A percentile compares a stretch with the other conserved stretches of the same genome.
phyloP scores from a whole-genome alignment of 1,284 basidiomycete genomes.

The Lentinula novae-zelandiae region DNA sequence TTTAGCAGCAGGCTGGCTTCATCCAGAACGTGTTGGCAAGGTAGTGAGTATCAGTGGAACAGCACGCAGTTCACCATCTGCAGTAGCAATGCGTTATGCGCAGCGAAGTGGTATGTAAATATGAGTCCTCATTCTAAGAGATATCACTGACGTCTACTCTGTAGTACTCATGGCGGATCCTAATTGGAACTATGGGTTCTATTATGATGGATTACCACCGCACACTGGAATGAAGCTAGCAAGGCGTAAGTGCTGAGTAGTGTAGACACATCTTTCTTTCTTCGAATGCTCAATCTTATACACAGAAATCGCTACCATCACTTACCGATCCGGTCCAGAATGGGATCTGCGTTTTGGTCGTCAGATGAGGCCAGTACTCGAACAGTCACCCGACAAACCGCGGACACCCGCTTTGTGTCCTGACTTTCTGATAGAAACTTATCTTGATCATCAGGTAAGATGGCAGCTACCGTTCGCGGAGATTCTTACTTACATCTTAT shows the following conservation, averaged over 20 bases:
- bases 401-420: slow-evolving; percentile 83
- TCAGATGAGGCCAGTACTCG: slow-evolving; percentile 48
- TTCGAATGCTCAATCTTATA: too few relatives aligned
- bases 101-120: slow-evolving; percentile 80
- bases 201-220: slow-evolving; percentile 92
- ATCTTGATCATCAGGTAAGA: slow-evolving; percentile 89
- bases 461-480: background rate
- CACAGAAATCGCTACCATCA: slow-evolving; percentile 96
- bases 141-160: slow-evolving; percentile 10
- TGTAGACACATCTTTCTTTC: too few relatives aligned
- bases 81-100: slow-evolving; percentile 94
- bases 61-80: slow-evolving; percentile 86
- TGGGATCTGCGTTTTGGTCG: slow-evolving; percentile 98
- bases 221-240: slow-evolving; percentile 99
- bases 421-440: slow-evolving; percentile 98
- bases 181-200: slow-evolving; percentile 99
- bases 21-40: slow-evolving; percentile 84
- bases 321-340: slow-evolving; percentile 97
- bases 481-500: background rate
- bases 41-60: slow-evolving; percentile 94
- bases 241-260: slow-evolving; percentile 61
- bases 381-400: slow-evolving; percentile 26
- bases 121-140: background rate
- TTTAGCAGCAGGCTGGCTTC: slow-evolving; percentile 93
- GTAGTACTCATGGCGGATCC: slow-evolving; percentile 98